These are phyloP conservation scores for Aspergillus indologenus DNA, from an alignment of 495 filamentous ascomycete species.

Conservation along the genomic window DNA sequence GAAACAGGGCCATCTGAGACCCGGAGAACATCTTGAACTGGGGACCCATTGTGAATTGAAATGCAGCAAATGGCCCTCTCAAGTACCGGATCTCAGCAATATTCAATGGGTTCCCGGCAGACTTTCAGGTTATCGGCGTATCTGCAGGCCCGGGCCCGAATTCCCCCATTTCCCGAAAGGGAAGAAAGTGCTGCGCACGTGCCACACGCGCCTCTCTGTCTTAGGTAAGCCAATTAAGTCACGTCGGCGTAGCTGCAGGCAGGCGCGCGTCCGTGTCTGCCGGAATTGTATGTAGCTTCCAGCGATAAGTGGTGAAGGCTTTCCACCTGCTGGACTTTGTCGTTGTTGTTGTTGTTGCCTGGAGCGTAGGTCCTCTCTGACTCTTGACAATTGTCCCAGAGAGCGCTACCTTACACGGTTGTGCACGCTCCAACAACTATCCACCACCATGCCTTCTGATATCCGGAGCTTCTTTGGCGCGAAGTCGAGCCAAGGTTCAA, in stretches of 20 bases:
- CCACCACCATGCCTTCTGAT: conserved; percentile 62
- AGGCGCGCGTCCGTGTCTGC: conserved; percentile 30
- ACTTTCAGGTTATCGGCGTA: conserved; percentile 29
- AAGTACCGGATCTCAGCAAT: conserved; percentile 2
- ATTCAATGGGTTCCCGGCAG: conserved; percentile 13
- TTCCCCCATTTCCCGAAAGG: conserved; percentile 22
- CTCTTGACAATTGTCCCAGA: not conserved
- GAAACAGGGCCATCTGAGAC: conserved; percentile 35
- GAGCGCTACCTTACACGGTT: not conserved
- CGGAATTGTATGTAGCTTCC: not conserved
- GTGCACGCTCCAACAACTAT: conserved; percentile 8
- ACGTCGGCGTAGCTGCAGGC: conserved; percentile 29
- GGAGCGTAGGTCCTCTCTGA: not conserved
- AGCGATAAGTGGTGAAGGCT: not conserved
- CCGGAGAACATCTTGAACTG: conserved; percentile 39
- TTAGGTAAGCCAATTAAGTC: conserved; percentile 36
- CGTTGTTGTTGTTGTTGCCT: not conserved
- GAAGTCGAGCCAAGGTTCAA: conserved; percentile 37
- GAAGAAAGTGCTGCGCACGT: conserved; percentile 26
- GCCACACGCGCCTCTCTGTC: conserved; percentile 16
- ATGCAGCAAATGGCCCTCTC: conserved; percentile 7
- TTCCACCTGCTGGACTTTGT: too few relatives aligned
- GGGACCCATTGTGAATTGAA: conserved; percentile 33
- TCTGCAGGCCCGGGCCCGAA: conserved; percentile 28
- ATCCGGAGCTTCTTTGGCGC: conserved; percentile 78